Conservation (phyloP, 768 basidiomycete species). For the Leucocoprinus leucothites region DNA sequence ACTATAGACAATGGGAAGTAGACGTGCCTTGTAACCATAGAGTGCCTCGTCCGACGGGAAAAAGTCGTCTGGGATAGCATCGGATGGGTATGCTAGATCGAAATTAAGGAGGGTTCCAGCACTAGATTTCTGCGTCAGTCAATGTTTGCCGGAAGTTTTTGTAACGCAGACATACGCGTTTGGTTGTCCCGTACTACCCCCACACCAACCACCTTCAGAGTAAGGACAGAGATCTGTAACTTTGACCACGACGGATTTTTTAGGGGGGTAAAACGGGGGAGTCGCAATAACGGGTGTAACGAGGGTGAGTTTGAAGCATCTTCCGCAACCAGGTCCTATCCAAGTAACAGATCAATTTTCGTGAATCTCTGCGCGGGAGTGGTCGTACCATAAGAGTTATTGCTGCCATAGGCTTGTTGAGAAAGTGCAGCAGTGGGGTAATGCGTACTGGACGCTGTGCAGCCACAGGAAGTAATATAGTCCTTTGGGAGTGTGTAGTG, state of each 20-base stretch:
- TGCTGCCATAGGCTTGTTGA: slow-evolving; percentile 79
- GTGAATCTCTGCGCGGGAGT: not conserved
- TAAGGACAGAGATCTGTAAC: slow-evolving; percentile 79
- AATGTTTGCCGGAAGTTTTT: not conserved
- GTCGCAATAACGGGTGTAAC: slow-evolving; percentile 61
- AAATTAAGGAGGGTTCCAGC: slow-evolving; percentile 75
- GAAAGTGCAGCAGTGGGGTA: slow-evolving; percentile 81
- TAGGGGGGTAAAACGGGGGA: slow-evolving; percentile 68
- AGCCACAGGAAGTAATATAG: slow-evolving; percentile 75
- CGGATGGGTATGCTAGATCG: slow-evolving; percentile 77
- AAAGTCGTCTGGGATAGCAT: slow-evolving; percentile 64
- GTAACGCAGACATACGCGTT: slow-evolving; percentile 51
- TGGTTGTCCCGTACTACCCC: slow-evolving; percentile 54
- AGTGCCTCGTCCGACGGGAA: slow-evolving; percentile 68
- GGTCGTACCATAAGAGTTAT: slow-evolving; percentile 52
- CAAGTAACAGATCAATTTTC: not conserved
- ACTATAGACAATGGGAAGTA: not conserved
- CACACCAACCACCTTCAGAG: slow-evolving; percentile 64
- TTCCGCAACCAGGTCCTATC: slow-evolving; percentile 68
- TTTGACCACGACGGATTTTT: slow-evolving; percentile 68
- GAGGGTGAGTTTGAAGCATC: slow-evolving; percentile 77
- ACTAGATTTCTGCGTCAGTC: slow-evolving; percentile 29
- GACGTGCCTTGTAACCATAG: slow-evolving; percentile 54
- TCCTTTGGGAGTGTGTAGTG: slow-evolving; percentile 59
- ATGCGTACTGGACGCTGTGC: slow-evolving; percentile 59